Evolutionary conservation across 192 early-diverging fungal genomes (phyloP).

Genomic region (Mortierella claussenii): DNA sequence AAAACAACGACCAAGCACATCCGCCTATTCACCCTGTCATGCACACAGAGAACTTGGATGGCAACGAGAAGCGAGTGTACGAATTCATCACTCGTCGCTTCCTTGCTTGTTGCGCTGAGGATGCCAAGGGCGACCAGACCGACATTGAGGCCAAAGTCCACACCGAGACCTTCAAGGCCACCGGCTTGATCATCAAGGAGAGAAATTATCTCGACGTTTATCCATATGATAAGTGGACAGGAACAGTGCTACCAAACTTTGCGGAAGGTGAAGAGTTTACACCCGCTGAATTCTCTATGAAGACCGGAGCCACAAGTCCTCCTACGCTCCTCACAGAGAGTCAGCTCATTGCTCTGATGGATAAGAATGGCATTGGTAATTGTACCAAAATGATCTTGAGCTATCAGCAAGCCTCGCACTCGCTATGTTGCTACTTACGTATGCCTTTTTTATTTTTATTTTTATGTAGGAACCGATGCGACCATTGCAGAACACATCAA

Average conservation of each 20-base stretch:
- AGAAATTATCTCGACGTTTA: conserved; percentile 95
- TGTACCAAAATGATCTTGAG: too few relatives aligned
- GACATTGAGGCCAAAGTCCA: conserved; percentile 74
- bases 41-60: conserved; percentile 46
- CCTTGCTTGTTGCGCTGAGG: conserved; percentile 91
- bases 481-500: conserved; percentile 97
- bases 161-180: conserved; percentile 79
- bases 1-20: conserved; percentile 95
- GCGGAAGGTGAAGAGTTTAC: conserved; percentile 70
- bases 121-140: conserved; percentile 90
- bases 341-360: conserved; percentile 92
- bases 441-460: background rate
- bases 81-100: conserved; percentile 91
- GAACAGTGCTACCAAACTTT: conserved; percentile 78
- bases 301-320: conserved; percentile 68
- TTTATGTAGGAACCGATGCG: conserved; percentile 86
- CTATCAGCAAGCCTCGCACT: too few relatives aligned
- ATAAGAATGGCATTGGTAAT: conserved; percentile 91
- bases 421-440: background rate
- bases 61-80: conserved; percentile 80
- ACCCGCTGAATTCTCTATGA: conserved; percentile 77
- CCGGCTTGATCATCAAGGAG: conserved; percentile 82
- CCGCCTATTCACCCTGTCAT: conserved; percentile 95
- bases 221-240: conserved; percentile 90
- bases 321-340: conserved; percentile 85